Evolutionary conservation across 1,284 basidiomycete genomes (phyloP).

Genomic region (Ganoderma lingzhi): DNA sequence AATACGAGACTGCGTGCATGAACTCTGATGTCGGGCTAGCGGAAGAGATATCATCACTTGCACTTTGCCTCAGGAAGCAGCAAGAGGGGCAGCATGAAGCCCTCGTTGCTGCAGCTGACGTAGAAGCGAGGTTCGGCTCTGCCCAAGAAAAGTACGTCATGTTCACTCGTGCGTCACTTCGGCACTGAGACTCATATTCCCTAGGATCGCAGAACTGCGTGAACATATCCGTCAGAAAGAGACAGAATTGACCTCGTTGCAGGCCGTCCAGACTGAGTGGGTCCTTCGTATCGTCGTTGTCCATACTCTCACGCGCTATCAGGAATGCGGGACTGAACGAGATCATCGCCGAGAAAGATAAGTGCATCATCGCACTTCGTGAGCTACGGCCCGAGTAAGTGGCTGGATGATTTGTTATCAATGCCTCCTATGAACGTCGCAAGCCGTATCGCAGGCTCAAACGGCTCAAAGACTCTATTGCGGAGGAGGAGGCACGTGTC

Average conservation of each 20-base stretch:
- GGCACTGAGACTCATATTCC: neutral
- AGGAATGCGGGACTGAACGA: constrained; percentile 20
- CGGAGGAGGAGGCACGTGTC: constrained; percentile 14
- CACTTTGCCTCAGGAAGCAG: constrained; percentile 31
- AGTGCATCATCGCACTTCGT: constrained; percentile 22
- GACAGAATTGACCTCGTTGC: constrained; percentile 26
- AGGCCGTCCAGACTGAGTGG: constrained; percentile 31
- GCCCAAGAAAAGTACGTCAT: constrained; percentile 37
- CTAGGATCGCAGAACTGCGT: constrained; percentile 30
- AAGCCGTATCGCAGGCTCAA: constrained; percentile 16
- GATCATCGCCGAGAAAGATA: constrained; percentile 27
- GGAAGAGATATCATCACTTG: constrained; percentile 32
- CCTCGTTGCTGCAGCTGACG: constrained; percentile 31
- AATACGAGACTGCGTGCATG: neutral
- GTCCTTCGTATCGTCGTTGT: neutral
- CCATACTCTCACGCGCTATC: neutral
- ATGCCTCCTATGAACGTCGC: neutral
- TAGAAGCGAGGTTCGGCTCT: constrained; percentile 31
- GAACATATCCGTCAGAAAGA: constrained; percentile 30
- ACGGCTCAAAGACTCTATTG: neutral
- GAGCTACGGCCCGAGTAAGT: constrained; percentile 26
- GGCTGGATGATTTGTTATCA: neutral
- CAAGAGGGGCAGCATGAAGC: constrained; percentile 30
- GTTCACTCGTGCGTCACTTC: too few species aligned
- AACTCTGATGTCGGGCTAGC: constrained; percentile 22